Evolutionary conservation across 345 rosid genomes (phyloP).

Genomic region (Bruguiera sexangula): DNA sequence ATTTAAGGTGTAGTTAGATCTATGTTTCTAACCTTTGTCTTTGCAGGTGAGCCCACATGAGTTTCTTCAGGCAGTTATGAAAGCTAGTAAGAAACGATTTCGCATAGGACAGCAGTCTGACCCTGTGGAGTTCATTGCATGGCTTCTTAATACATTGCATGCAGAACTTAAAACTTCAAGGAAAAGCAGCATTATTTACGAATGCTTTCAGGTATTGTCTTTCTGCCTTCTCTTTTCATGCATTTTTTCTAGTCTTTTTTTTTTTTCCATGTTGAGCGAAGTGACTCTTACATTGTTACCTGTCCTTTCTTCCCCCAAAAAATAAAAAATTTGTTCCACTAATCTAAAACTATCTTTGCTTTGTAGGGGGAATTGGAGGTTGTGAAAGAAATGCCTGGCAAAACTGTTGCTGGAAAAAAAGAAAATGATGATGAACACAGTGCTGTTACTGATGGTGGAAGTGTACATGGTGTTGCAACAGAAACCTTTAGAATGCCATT

Average conservation of each 20-base stretch:
- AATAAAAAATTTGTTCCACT: slow-evolving; percentile 3
- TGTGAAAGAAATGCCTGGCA: slow-evolving; percentile 66
- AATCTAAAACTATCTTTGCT: slow-evolving; percentile 9
- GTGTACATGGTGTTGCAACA: slow-evolving; percentile 23
- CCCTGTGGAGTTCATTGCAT: slow-evolving; percentile 93
- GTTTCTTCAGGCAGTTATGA: slow-evolving; percentile 97
- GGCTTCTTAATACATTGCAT: slow-evolving; percentile 95
- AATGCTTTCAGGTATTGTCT: slow-evolving; percentile 80
- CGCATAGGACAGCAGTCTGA: slow-evolving; percentile 90
- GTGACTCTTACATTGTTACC: no score
- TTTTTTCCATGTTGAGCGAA: neutral
- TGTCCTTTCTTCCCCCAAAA: no score
- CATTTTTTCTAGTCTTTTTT: neutral
- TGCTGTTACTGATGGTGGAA: slow-evolving; percentile 28
- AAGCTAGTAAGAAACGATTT: slow-evolving; percentile 80
- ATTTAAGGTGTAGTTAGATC: slow-evolving; percentile 11
- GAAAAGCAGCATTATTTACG: slow-evolving; percentile 69
- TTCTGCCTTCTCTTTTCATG: slow-evolving; percentile 1
- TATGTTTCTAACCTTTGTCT: slow-evolving; percentile 12
- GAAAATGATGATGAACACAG: slow-evolving; percentile 40
- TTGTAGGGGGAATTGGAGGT: slow-evolving; percentile 86
- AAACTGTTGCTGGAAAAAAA: slow-evolving; percentile 41
- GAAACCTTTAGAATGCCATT: slow-evolving; percentile 85
- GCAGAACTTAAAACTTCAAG: slow-evolving; percentile 59
- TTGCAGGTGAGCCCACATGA: slow-evolving; percentile 98